A percentile compares a stretch with the other conserved stretches of the same genome.
These are phyloP conservation scores for Saccharomycopsis fibuligera DNA, from an alignment of 805 yeast species.

Conservation along the genomic window DNA sequence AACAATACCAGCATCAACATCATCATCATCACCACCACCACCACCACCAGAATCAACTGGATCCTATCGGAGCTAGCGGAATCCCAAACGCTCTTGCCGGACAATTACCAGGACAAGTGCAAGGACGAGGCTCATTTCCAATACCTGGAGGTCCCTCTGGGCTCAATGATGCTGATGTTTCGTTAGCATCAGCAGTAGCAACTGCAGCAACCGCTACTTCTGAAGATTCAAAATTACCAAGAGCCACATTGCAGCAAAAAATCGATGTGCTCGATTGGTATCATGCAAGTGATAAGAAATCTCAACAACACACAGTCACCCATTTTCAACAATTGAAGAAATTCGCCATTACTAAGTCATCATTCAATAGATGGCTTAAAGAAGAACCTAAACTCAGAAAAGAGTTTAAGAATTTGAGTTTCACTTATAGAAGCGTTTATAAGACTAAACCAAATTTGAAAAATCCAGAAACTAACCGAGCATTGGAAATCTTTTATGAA, in stretches of 20 bases:
- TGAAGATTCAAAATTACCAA: constrained; percentile 24
- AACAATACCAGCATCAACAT: background rate
- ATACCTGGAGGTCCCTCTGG: background rate
- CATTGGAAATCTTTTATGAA: constrained; percentile 33
- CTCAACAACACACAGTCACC: constrained; percentile 32
- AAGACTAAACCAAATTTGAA: constrained; percentile 31
- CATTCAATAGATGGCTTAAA: constrained; percentile 35
- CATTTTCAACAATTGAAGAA: constrained; percentile 28
- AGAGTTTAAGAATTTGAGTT: constrained; percentile 26
- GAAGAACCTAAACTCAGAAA: constrained; percentile 29
- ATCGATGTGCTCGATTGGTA: constrained; percentile 34
- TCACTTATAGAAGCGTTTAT: constrained; percentile 26
- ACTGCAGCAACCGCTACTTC: background rate
- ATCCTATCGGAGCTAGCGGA: no score
- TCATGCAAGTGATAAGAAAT: constrained; percentile 27
- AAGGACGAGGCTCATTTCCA: no score
- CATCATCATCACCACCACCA: constrained; percentile 3
- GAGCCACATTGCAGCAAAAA: constrained; percentile 35
- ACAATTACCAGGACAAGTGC: no score
- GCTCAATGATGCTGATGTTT: background rate
- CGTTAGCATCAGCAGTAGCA: background rate
- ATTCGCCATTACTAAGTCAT: constrained; percentile 34
- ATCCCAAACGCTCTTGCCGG: background rate
- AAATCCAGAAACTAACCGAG: constrained; percentile 31
- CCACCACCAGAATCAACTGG: background rate